A percentile compares a stretch with the other conserved stretches of the same genome.
These are phyloP conservation scores for Talaromyces proteolyticus DNA, from an alignment of 495 filamentous ascomycete genomes.

Conservation along the genomic window DNA sequence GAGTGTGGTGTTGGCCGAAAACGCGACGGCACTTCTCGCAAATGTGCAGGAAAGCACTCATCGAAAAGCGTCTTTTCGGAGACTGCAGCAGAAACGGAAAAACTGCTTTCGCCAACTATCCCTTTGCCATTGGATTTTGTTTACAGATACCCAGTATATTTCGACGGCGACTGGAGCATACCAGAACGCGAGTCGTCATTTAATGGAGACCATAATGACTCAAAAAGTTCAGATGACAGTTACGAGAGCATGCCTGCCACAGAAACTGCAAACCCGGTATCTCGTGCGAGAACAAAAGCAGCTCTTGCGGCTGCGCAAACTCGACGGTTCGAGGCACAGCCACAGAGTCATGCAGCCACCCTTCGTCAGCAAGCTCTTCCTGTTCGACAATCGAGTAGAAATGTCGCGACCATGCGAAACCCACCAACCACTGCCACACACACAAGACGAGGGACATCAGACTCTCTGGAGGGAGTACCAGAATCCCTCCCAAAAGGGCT, in stretches of 20 bases:
- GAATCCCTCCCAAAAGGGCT: constrained; percentile 25
- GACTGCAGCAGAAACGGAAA: constrained; percentile 63
- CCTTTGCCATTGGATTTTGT: constrained; percentile 64
- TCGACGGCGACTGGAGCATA: constrained; percentile 37
- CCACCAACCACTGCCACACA: constrained; percentile 9
- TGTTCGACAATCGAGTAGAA: constrained; percentile 23
- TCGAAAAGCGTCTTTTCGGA: constrained; percentile 61
- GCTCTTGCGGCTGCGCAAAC: constrained; percentile 38
- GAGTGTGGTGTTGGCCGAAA: constrained; percentile 46
- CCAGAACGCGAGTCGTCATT: constrained; percentile 17
- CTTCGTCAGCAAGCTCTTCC: constrained; percentile 38
- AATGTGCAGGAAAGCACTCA: constrained; percentile 32
- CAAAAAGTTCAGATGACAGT: constrained; percentile 17
- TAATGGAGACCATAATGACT: constrained; percentile 19
- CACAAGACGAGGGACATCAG: constrained; percentile 10
- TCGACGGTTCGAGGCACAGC: constrained; percentile 31
- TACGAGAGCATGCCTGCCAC: constrained; percentile 23
- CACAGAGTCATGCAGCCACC: constrained; percentile 41
- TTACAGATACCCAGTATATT: constrained; percentile 45
- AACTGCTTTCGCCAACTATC: constrained; percentile 61
- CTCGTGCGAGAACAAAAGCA: constrained; percentile 30
- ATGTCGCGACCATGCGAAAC: constrained; percentile 24
- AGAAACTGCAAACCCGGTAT: constrained; percentile 15
- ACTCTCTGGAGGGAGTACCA: constrained; percentile 12
- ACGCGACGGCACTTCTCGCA: constrained; percentile 35